Evolutionary conservation across 192 early-diverging fungal genomes (phyloP).

Genomic region (Backusella westeae): DNA sequence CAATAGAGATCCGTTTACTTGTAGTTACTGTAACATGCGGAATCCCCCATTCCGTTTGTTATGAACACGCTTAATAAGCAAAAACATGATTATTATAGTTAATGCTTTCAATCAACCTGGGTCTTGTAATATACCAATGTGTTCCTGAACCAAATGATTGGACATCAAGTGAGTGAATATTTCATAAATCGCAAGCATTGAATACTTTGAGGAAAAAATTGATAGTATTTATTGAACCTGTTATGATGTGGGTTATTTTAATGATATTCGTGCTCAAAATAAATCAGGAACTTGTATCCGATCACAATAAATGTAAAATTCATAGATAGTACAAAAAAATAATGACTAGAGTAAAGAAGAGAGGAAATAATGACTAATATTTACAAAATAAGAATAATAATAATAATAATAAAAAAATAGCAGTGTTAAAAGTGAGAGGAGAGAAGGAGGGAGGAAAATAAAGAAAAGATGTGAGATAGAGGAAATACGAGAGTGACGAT

Average conservation of each 20-base stretch:
- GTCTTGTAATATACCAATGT: neutral
- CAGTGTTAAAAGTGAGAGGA: neutral
- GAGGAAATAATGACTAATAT: constrained; percentile 3
- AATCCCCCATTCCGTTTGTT: neutral
- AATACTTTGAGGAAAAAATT: neutral
- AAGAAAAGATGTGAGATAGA: neutral
- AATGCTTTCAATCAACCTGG: neutral
- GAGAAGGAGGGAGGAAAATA: neutral
- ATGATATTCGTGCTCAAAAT: neutral
- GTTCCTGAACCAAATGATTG: neutral
- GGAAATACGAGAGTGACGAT: neutral
- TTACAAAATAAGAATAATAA: constrained; percentile 11
- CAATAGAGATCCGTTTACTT: no score
- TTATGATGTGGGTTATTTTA: neutral
- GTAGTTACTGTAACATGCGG: neutral
- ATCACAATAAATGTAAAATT: neutral
- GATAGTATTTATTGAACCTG: neutral
- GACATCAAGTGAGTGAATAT: no score
- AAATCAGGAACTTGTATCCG: neutral
- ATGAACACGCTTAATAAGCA: neutral
- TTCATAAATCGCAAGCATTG: no score
- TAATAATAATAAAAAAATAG: neutral
- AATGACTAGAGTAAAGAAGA: neutral
- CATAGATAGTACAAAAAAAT: neutral
- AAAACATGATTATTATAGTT: neutral